Conservation (phyloP, 2,329 filamentous ascomycete species). For the Purpureocillium lavendulum region DNA sequence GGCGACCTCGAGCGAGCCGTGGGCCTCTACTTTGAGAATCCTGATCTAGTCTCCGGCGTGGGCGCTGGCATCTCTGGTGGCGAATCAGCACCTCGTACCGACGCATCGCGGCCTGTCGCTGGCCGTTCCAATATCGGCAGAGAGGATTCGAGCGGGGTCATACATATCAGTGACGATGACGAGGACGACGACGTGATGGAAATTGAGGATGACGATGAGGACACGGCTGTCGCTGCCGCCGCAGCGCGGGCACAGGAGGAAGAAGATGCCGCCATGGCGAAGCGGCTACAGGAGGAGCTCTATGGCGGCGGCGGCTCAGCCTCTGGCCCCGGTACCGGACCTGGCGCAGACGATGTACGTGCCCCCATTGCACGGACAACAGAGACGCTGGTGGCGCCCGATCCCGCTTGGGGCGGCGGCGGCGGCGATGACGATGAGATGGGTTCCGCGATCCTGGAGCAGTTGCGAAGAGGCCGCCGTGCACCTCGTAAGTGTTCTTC, state of each 20-base stretch:
- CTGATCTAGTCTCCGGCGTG: conserved; percentile 48
- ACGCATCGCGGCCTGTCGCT: conserved; percentile 21
- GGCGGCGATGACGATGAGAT: conserved; percentile 33
- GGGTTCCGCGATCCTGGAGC: conserved; percentile 55
- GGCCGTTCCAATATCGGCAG: conserved; percentile 17
- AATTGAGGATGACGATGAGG: conserved; percentile 27
- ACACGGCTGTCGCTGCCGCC: conserved; percentile 30
- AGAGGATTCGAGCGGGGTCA: conserved; percentile 32
- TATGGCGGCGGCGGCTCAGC: conserved; percentile 43
- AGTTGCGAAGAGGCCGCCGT: conserved; percentile 44
- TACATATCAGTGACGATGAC: conserved; percentile 72
- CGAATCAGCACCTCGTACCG: conserved; percentile 5
- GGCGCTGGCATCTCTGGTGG: conserved; percentile 20
- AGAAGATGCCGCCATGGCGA: conserved; percentile 89
- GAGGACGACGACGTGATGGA: conserved; percentile 38
- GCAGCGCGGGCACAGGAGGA: conserved; percentile 54
- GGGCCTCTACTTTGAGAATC: conserved; percentile 83
- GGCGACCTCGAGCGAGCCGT: conserved; percentile 79
- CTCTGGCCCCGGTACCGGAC: too few relatives aligned
- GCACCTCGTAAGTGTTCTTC: conserved; percentile 18
- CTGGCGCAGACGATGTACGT: conserved; percentile 55
- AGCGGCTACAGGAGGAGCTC: conserved; percentile 84
- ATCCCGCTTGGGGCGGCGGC: conserved; percentile 33
- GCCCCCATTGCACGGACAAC: conserved; percentile 88
- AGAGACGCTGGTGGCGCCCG: conserved; percentile 79